phyloP scores from a whole-genome alignment of 805 yeast species.

The Teunomyces aglyptinius region DNA sequence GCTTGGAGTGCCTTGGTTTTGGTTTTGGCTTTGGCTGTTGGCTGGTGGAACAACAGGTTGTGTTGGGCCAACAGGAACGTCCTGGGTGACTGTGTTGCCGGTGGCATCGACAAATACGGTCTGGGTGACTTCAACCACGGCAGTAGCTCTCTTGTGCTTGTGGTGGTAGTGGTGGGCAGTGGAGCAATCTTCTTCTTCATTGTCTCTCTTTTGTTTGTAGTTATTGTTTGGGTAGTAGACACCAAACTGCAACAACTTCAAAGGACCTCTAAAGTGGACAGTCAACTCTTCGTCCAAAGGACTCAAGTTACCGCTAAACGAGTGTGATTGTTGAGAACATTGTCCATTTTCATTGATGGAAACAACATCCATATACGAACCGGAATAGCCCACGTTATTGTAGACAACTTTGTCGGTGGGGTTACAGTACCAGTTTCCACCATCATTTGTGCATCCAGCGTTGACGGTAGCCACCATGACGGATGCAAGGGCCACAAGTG shows the following conservation, averaged over 20 bases:
- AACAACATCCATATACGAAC: conserved; percentile 78
- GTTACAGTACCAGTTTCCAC: conserved; percentile 54
- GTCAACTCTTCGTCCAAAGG: conserved; percentile 87
- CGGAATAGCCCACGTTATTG: conserved; percentile 77
- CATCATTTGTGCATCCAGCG: conserved; percentile 19
- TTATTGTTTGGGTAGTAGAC: conserved; percentile 67
- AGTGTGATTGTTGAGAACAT: conserved; percentile 57
- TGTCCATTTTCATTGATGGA: conserved; percentile 70
- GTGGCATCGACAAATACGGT: conserved; percentile 67
- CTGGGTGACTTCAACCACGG: conserved; percentile 70
- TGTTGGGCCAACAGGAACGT: conserved; percentile 13
- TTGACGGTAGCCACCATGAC: conserved; percentile 16
- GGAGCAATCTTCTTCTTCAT: conserved; percentile 47
- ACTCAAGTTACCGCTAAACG: conserved; percentile 70
- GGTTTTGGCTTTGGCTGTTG: background rate
- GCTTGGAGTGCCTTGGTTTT: background rate
- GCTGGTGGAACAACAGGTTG: background rate
- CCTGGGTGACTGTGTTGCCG: conserved; percentile 42
- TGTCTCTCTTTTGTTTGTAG: conserved; percentile 42
- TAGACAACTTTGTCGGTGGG: conserved; percentile 54
- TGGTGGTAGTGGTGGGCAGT: conserved; percentile 46
- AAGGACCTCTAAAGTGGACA: conserved; percentile 88
- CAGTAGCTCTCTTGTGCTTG: conserved; percentile 60
- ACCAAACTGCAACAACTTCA: conserved; percentile 78
- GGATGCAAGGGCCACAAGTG: conserved; percentile 22